Evolutionary conservation across 306 rosid genomes (phyloP).

Genomic region (Delonix regia): DNA sequence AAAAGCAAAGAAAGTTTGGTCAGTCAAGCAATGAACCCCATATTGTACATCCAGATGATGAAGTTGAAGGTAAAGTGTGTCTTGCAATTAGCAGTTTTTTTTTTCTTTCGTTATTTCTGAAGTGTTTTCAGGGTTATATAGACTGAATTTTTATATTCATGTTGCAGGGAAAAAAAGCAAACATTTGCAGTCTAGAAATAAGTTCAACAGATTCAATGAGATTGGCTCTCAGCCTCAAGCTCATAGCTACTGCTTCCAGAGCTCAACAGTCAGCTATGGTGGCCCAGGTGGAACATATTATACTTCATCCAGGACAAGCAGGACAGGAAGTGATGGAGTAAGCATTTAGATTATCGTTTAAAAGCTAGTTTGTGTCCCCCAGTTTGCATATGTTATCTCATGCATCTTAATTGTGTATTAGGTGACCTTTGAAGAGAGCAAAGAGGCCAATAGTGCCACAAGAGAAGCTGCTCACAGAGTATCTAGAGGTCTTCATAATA

Average conservation of each 20-base stretch:
- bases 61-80: conserved; percentile 54
- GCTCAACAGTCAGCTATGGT: conserved; percentile 78
- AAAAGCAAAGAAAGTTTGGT: conserved; percentile 63
- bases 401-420: conserved; percentile 38
- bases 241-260: conserved; percentile 73
- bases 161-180: conserved; percentile 60
- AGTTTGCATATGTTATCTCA: conserved; percentile 32
- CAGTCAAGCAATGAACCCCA: conserved; percentile 52
- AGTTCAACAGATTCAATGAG: conserved; percentile 26
- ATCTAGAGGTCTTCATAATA: conserved; percentile 68
- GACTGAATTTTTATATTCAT: not conserved
- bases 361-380: not conserved
- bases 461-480: conserved; percentile 68
- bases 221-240: conserved; percentile 55
- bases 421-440: conserved; percentile 79
- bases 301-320: conserved; percentile 67
- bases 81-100: not conserved
- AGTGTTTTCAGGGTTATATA: not conserved
- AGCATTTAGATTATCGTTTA: conserved; percentile 36
- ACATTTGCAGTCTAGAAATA: conserved; percentile 47
- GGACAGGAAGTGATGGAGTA: conserved; percentile 90
- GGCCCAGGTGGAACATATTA: conserved; percentile 69
- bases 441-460: conserved; percentile 80
- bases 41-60: conserved; percentile 61
- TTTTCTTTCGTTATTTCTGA: not conserved